Percentiles rank a stretch among this genome's conserved stretches.
phyloP scores from a whole-genome alignment of 257 asterid genomes.

The Plantago ovata region DNA sequence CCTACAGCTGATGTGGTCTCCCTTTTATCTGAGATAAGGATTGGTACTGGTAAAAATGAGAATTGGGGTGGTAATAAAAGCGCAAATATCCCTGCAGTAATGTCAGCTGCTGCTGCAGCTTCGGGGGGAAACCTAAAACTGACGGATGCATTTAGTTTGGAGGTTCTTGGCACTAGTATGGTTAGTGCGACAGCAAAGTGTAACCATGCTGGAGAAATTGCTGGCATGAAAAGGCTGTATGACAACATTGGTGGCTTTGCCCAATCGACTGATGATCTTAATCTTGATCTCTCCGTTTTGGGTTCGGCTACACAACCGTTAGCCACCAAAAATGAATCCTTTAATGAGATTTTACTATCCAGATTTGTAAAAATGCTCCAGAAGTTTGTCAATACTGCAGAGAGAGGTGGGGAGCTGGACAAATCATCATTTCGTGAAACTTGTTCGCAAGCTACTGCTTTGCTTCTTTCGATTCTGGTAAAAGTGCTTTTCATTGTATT shows the following conservation, averaged over 20 bases:
- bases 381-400: constrained; percentile 79
- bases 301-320: constrained; percentile 44
- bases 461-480: constrained; percentile 93
- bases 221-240: constrained; percentile 93
- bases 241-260: constrained; percentile 81
- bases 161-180: constrained; percentile 95
- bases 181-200: constrained; percentile 95
- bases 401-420: constrained; percentile 85
- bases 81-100: constrained; percentile 82
- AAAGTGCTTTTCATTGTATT: not conserved
- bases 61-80: constrained; percentile 89
- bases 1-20: constrained; percentile 96
- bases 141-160: constrained; percentile 88
- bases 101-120: constrained; percentile 99
- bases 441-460: constrained; percentile 97
- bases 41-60: constrained; percentile 95
- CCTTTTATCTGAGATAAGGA: constrained; percentile 90
- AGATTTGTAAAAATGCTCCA: constrained; percentile 81
- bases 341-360: constrained; percentile 69
- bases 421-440: constrained; percentile 81
- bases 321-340: constrained; percentile 53
- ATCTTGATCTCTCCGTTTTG: constrained; percentile 46
- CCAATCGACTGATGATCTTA: constrained; percentile 34
- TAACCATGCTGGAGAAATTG: constrained; percentile 99
- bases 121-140: constrained; percentile 92